Percentiles rank a stretch among this genome's conserved stretches.
These are phyloP conservation scores for Trametes cingulata DNA, from an alignment of 768 basidiomycete genomes.

Conservation along the genomic window DNA sequence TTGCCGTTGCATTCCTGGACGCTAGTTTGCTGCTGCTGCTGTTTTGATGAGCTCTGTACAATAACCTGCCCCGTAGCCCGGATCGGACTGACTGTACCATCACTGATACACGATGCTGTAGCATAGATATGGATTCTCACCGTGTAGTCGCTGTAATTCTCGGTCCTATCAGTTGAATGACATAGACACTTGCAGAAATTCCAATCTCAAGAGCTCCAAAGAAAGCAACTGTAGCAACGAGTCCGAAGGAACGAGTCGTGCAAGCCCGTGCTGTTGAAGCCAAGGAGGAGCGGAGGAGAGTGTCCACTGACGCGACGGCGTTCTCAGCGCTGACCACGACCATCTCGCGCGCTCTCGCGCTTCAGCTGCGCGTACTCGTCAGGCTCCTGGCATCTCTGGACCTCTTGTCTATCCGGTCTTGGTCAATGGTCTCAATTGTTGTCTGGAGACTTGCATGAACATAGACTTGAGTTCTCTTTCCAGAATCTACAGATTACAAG, in stretches of 20 bases:
- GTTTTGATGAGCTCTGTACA: too few relatives aligned
- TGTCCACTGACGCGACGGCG: neutral
- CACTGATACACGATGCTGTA: too few relatives aligned
- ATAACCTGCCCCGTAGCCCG: too few relatives aligned
- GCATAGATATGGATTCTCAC: too few relatives aligned
- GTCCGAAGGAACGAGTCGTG: neutral
- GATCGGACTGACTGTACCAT: too few relatives aligned
- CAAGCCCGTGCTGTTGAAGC: neutral
- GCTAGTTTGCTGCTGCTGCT: too few relatives aligned
- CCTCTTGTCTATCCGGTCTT: neutral
- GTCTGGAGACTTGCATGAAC: neutral
- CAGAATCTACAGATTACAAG: neutral
- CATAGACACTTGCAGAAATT: too few relatives aligned
- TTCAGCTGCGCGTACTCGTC: slow-evolving; percentile 4
- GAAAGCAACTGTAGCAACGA: too few relatives aligned
- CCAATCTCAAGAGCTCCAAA: too few relatives aligned
- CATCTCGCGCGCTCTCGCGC: slow-evolving; percentile 4
- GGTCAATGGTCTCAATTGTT: neutral
- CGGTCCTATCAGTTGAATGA: too few relatives aligned
- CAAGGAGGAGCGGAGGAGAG: neutral
- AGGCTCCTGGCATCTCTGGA: neutral
- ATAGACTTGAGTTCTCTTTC: neutral
- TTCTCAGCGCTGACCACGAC: slow-evolving; percentile 4
- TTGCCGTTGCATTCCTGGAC: slow-evolving; percentile 2
- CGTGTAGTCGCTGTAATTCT: too few relatives aligned